phyloP scores from a whole-genome alignment of 768 basidiomycete species.

The Pulveroboletus sp. region DNA sequence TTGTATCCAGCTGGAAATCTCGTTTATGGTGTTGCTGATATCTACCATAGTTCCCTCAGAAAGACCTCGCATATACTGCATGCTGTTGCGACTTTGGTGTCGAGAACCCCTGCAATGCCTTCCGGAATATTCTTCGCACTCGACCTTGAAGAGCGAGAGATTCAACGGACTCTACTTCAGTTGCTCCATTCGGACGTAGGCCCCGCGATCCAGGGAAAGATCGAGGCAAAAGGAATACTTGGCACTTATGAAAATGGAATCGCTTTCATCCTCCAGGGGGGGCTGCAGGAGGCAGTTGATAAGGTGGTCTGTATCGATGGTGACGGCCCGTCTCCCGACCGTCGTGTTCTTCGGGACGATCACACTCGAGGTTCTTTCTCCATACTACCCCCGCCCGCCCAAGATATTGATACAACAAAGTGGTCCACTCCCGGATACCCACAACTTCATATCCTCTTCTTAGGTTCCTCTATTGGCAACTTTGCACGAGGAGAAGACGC shows the following conservation, averaged over 20 bases:
- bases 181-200: slow-evolving; percentile 67
- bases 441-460: slow-evolving; percentile 82
- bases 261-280: slow-evolving; percentile 61
- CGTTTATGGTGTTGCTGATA: slow-evolving; percentile 8
- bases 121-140: slow-evolving; percentile 88
- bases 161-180: slow-evolving; percentile 72
- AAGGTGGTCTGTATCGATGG: slow-evolving; percentile 1
- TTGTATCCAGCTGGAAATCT: not conserved
- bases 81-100: slow-evolving; percentile 59
- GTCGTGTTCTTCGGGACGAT: slow-evolving; percentile 10
- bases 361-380: slow-evolving; percentile 36
- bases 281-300: slow-evolving; percentile 12
- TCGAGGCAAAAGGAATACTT: slow-evolving; percentile 80
- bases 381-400: slow-evolving; percentile 32
- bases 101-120: slow-evolving; percentile 32
- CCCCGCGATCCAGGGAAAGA: slow-evolving; percentile 59
- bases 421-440: slow-evolving; percentile 50
- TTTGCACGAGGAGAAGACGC: slow-evolving; percentile 70
- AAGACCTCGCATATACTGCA: slow-evolving; percentile 85
- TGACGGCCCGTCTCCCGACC: slow-evolving; percentile 1
- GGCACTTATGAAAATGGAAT: slow-evolving; percentile 92
- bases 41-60: slow-evolving; percentile 61
- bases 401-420: slow-evolving; percentile 8
- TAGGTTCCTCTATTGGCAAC: slow-evolving; percentile 92
- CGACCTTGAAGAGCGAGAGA: slow-evolving; percentile 86